These are phyloP conservation scores for Dovyalis caffra DNA, from an alignment of 345 rosid species.

Conservation along the genomic window DNA sequence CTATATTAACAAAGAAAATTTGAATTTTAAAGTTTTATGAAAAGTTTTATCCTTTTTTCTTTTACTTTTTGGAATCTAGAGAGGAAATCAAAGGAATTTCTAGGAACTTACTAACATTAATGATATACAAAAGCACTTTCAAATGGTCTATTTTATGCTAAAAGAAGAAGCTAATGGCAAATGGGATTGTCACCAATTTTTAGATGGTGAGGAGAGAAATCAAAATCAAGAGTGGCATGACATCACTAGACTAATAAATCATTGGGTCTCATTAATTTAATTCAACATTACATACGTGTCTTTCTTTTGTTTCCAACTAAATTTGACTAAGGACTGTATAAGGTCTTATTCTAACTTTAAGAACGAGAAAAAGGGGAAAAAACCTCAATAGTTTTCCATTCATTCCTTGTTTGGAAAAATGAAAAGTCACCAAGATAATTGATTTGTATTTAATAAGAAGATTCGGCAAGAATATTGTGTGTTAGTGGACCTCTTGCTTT, in stretches of 20 bases:
- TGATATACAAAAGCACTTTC: background rate
- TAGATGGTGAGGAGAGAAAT: background rate
- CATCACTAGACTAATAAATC: background rate
- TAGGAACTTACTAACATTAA: too few relatives aligned
- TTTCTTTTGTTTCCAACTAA: background rate
- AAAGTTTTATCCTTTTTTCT: background rate
- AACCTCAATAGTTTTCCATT: background rate
- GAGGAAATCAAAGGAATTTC: background rate
- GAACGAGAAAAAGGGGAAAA: background rate
- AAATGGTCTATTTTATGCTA: background rate
- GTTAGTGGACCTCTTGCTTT: background rate
- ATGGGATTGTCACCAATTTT: background rate
- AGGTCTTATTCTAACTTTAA: background rate
- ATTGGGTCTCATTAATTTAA: background rate
- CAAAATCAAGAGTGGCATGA: background rate
- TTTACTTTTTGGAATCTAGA: background rate
- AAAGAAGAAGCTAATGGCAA: too few relatives aligned
- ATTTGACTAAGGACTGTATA: background rate
- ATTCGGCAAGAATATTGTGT: background rate
- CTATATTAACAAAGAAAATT: too few relatives aligned
- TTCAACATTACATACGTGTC: background rate
- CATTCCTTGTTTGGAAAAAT: background rate
- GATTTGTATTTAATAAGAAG: background rate
- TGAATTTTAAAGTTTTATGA: too few relatives aligned
- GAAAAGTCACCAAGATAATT: background rate